Base-by-base conservation (phyloP, 1,284 basidiomycete genomes). In the Athelia sp. region DNA sequence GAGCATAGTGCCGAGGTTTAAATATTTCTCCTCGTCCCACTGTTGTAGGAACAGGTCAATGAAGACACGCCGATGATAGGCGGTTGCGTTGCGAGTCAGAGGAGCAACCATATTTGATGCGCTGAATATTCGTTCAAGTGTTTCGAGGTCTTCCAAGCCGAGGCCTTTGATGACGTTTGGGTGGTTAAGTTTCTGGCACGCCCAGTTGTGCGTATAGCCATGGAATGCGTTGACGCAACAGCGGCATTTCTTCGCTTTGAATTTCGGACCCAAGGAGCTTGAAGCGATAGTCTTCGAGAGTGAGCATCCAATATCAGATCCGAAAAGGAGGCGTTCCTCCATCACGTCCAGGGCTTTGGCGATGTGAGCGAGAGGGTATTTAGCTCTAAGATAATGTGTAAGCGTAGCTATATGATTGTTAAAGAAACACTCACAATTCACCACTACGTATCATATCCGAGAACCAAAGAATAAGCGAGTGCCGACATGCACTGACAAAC, bases 1-100 rank as follows among this genome's bases (percentile, higher is more conserved):
- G 0, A 67, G 26, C 53, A 66, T 61, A 3, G 43, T 55, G 4
- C 55, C 56, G 3, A 59, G 21, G 23, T 49, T 52, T 2, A 45
- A 8, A 19, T 52, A 52, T 19, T 49, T 43, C 8, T 52, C 51
- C 17, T 45, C 46, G 34, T 42, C 52, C 54, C 35, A 51, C 45
- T 32, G 54, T 32, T 19, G 29, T 50, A 48, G 52, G 43, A 43
- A 53, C 29, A 24, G 17, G 36, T 48, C 26, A 15, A 51, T 45
- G 22, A 14, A 44, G 3, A 49, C 31, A n/a, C 36, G n/a, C 15
- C 19, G 36, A 17, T 40, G 4, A 40, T 40, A 40, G 15, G 19
- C 19, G 6, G 36, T 40, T 9, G 8, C 15, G 36, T 40, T 8
- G 36, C 36, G 19, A 8, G 36, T 40, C 6, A 40, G n/a, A 8